These are phyloP conservation scores for Alnus glutinosa DNA, from an alignment of 306 rosid species.

Conservation along the genomic window DNA sequence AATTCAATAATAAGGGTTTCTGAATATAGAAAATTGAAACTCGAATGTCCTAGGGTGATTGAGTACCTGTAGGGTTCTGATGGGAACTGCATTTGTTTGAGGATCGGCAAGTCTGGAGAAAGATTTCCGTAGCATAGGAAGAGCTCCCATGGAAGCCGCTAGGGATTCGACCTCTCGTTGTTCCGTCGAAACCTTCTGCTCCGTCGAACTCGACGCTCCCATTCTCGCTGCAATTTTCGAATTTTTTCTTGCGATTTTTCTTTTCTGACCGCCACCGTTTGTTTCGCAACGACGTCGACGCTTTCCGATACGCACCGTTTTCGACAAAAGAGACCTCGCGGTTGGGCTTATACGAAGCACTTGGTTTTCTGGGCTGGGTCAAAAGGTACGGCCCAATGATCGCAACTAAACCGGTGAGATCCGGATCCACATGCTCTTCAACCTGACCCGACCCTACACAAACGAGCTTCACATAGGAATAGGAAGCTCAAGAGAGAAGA, in stretches of 20 bases:
- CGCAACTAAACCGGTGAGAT: neutral
- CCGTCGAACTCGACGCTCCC: conserved; percentile 84
- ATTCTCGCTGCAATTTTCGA: conserved; percentile 26
- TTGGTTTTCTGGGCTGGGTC: neutral
- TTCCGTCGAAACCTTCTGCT: conserved; percentile 46
- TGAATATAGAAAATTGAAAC: neutral
- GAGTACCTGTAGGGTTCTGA: conserved; percentile 53
- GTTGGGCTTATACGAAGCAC: neutral
- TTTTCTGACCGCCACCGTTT: neutral
- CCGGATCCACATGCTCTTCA: neutral
- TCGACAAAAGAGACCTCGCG: neutral
- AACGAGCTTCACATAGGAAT: neutral
- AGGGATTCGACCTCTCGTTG: conserved; percentile 63
- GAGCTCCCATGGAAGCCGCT: conserved; percentile 79
- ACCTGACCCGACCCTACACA: neutral
- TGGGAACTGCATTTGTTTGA: conserved; percentile 51
- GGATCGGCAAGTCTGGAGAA: conserved; percentile 68
- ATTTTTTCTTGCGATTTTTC: neutral
- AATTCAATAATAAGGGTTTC: neutral
- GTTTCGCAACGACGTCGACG: neutral
- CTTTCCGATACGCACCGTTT: too few species aligned
- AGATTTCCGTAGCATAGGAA: conserved; percentile 64
- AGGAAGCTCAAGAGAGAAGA: neutral
- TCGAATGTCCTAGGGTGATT: neutral
- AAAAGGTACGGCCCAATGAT: neutral